Base-by-base conservation (phyloP, 148 eudicot species). In the Silene latifolia region DNA sequence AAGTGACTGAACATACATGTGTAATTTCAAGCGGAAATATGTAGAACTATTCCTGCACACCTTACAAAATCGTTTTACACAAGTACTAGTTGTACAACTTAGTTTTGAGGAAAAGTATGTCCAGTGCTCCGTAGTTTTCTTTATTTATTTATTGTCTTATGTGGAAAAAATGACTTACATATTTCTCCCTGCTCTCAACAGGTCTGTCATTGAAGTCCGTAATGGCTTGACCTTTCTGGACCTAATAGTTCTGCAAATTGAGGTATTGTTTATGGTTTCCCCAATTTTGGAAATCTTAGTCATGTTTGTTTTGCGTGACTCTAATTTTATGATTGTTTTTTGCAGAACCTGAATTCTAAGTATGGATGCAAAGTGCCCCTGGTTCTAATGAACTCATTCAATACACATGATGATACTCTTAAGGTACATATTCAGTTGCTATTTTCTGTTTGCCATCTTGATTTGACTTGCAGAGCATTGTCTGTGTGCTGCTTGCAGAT, bases 131-230 rank as follows among this genome's bases (percentile, higher is more conserved):
- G 18, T 8, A 39, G 21, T 18, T n/a, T n/a, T n/a, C n/a, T n/a
- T n/a, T 24, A 19, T 44, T 35, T 21, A 73, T 13, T 51, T 62
- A 62, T 21, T 53, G 20, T n/a, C 29, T 32, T 58, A 4, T 10
- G 69, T 23, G 62, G 15, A 44, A 4, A 4, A 73, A 48, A 69
- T 48, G 17, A 65, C 54, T 64, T 24, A 20, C 10, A 19, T 54
- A 35, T 63, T 51, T 51, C 15, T 17, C 23, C 27, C 62, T 25
- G 69, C 13, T 12, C 56, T 10, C 46, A 82, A 62, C 84, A 93
- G 97, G 77, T 93, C 98, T 63, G 98, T 93, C 75, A 93, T 93
- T 74, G 98, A 93, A 93, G 98, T 93, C 63, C 91, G 97, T 56
- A 88, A 91, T 84, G 97, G 97, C 13, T 85, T 88, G 77, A 93